Conservation (phyloP, 2,329 filamentous ascomycete species). For the Paraconiothyrium sp. region DNA sequence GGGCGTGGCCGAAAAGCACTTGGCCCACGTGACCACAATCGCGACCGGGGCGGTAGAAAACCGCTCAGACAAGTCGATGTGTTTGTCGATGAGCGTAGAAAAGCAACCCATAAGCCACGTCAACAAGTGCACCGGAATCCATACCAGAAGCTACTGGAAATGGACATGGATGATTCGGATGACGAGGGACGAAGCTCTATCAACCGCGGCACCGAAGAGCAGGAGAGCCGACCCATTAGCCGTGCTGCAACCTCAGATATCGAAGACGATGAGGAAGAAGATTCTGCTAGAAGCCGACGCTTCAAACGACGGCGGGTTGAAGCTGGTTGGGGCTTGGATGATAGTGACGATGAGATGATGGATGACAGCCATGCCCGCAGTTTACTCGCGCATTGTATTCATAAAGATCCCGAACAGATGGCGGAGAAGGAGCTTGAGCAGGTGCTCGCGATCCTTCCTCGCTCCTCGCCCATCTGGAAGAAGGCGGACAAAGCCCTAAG, state of each 20-base stretch:
- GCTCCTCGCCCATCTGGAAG: slow-evolving; percentile 75
- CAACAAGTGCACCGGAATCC: slow-evolving; percentile 63
- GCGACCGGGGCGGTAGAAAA: slow-evolving; percentile 51
- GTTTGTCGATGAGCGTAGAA: slow-evolving; percentile 67
- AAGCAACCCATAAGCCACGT: slow-evolving; percentile 64
- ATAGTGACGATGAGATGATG: slow-evolving; percentile 59
- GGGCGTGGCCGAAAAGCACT: slow-evolving; percentile 54
- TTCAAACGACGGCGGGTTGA: slow-evolving; percentile 57
- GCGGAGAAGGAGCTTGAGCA: slow-evolving; percentile 70
- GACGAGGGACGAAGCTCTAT: slow-evolving; percentile 75
- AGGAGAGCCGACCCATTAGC: slow-evolving; percentile 82
- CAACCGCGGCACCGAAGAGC: slow-evolving; percentile 82
- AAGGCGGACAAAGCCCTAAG: slow-evolving; percentile 69
- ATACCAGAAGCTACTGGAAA: slow-evolving; percentile 76
- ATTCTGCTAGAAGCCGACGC: slow-evolving; percentile 55
- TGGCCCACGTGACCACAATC: slow-evolving; percentile 56
- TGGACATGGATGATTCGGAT: slow-evolving; percentile 84
- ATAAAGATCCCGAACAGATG: slow-evolving; percentile 75
- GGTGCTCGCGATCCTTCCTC: slow-evolving; percentile 62
- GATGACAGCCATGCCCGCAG: slow-evolving; percentile 58
- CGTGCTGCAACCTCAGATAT: slow-evolving; percentile 65
- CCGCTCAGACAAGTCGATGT: slow-evolving; percentile 53
- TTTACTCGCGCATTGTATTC: slow-evolving; percentile 59
- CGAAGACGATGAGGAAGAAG: slow-evolving; percentile 60
- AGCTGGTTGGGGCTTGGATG: slow-evolving; percentile 56